Evolutionary conservation across 2,329 filamentous ascomycete species (phyloP), one percentile per base, ranked within the genome.

Genomic region (Orbilia javanica): DNA sequence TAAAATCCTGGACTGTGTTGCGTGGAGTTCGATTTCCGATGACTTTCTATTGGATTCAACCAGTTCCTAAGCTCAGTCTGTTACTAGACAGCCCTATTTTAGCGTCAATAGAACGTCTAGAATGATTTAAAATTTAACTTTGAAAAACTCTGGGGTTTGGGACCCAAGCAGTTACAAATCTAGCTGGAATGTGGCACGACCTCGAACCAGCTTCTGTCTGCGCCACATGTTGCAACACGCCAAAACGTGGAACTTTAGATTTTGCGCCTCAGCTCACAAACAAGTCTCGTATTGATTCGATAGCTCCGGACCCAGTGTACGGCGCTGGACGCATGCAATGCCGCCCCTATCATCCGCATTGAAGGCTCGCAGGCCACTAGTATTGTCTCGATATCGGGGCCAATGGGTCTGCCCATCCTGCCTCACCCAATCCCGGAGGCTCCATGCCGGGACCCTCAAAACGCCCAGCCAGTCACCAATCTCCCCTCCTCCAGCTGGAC

Each of bases 351-450:
- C 39, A 25, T 53, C 65, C 13, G 22, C 22, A 31, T 34, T 77
- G 6, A 67, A 60, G 60, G n/a, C 22, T 34, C 48, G 29, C 42
- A 27, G 66, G 10, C 52, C 50, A 39, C 52, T 71, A n/a, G 18
- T 60, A 31, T 15, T 31, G 29, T 39, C 46, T 5, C 46, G 20
- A n/a, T 60, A 63, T 15, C 25, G 29, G 20, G 46, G 25, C 10
- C 60, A 25, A 20, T 77, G 73, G 73, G 50, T 77, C 10, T 77
- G 73, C 34, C 66, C 57, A 11, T 65, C 66, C 13, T 77, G 73
- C 52, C 66, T 70, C 50, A 71, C 44, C 15, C 60, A 48, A 11
- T 46, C 57, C 20, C 48, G 13, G 34, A 60, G 34, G 15, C 50
- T 27, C 3, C 55, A 69, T 34, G 63, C 64, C 15, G 44, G 27